Evolutionary conservation across 139 green algal genomes (phyloP), one percentile per base, ranked within the genome.

Genomic region (Volvox reticuliferus): DNA sequence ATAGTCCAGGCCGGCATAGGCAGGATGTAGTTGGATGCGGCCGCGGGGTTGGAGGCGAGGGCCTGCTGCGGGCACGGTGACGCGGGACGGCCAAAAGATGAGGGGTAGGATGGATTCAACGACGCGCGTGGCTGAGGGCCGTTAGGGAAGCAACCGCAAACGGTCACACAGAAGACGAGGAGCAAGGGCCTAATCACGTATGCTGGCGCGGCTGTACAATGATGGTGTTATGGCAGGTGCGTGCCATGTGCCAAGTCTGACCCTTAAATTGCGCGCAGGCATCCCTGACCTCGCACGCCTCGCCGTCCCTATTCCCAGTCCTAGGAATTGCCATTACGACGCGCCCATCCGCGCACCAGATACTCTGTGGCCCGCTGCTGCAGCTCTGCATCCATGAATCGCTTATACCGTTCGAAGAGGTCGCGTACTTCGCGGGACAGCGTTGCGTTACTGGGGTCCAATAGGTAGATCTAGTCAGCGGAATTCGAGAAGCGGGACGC

Each of bases 331-430:
- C 44, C 44, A 55, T 55, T 55, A 55, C 44, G 9, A 14, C 44
- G 5, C 44, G 44, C 44, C 44, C 44, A 9, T 55, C 44, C 44
- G 2, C 99, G 89, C 75, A 93, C 95, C 79, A 95, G 69, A 91
- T 99, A 99, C 96, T 99, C 98, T 24, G 97, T 93, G 28, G 97
- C 97, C 9, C 98, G 93, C 96, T 99, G 98, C 93, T 99, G 97
- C 94, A 99, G 93, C 92, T 99, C 98, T 0, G 96, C 89, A 79
- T 98, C 96, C 91, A 96, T 94, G 50, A 92, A 93, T 67, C 82
- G 94, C 68, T 94, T 86, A 87, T 95, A 95, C n/a, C 91, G 90
- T 68, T 95, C 94, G 86, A 98, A 98, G 75, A 98, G 92, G 14
- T 89, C 86, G 26, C 94, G 50, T 30, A 98, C 94, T 82, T 95